phyloP scores from a whole-genome alignment of 495 filamentous ascomycete genomes.

The Tirmania nivea region DNA sequence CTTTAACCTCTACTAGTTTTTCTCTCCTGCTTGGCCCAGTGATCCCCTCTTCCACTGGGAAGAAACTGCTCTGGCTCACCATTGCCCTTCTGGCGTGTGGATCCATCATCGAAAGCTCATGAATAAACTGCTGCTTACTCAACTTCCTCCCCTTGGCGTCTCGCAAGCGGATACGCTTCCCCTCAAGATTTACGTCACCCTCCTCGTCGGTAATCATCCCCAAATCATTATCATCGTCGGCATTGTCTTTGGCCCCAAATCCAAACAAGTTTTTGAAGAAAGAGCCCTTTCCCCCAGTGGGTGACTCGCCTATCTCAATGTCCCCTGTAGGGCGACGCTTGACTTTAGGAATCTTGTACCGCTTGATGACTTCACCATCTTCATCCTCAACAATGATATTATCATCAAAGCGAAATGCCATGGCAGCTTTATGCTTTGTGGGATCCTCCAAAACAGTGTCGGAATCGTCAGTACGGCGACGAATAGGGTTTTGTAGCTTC shows the following conservation, averaged over 20 bases:
- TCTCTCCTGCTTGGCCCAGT: background rate
- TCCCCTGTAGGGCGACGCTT: constrained; percentile 18
- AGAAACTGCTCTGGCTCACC: constrained; percentile 37
- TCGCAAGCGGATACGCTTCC: constrained; percentile 57
- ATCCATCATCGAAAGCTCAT: constrained; percentile 60
- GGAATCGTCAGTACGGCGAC: background rate
- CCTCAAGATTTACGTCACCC: constrained; percentile 20
- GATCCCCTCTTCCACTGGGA: constrained; percentile 10
- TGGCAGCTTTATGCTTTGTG: constrained; percentile 36
- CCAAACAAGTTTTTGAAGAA: background rate
- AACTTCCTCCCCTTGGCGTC: constrained; percentile 48
- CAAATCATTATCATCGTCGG: constrained; percentile 30
- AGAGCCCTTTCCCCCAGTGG: background rate
- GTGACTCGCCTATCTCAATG: background rate
- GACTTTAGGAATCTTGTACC: constrained; percentile 54
- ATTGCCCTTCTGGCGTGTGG: constrained; percentile 49
- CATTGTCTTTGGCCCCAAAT: constrained; percentile 21
- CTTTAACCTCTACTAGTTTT: constrained; percentile 13
- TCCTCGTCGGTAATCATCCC: constrained; percentile 13
- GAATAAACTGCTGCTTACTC: constrained; percentile 82
- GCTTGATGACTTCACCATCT: constrained; percentile 92
- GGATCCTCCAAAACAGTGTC: background rate
- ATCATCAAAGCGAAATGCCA: constrained; percentile 69
- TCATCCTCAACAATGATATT: constrained; percentile 93
- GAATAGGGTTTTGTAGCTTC: background rate